Base-by-base conservation (phyloP, 2,329 filamentous ascomycete species). In the Aspergillus intermedius region DNA sequence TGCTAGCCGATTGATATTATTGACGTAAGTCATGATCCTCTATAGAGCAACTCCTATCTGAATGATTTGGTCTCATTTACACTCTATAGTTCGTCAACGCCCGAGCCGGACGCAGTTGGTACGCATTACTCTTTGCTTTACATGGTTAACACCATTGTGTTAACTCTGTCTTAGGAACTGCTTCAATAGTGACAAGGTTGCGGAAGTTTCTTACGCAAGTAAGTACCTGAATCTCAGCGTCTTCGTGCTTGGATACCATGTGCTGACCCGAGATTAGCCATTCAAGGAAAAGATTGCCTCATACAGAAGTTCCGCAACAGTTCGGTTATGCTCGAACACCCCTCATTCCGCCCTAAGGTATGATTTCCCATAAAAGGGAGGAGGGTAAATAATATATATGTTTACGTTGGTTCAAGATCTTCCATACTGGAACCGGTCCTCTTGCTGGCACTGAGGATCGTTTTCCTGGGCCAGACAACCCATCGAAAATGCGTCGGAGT, bases 301-400 rank as follows among this genome's bases (percentile, higher is more conserved):
- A 82, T 96, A 5, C 87, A 94, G 66, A 96, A 97, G 65, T 98
- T 98, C 63, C 84, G 93, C 32, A 98, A 98, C 73, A 95, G 89
- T 35, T 91, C 89, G 0, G 90, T 98, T 25, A 96, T 97, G 89
- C 76, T 91, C 1, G 91, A 97, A 69, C 80, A 83, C 9, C 76
- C 82, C 0, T 83, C 86, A 46, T 95, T 89, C 60, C 84, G 89
- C 1, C 93, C 93, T 0, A 94, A 94, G 77, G 86, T 90, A 67
- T 57, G 64, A 51, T 6, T 5, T 3, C n/a, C 12, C 34, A 15
- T 21, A 7, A 19, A 19, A 19, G 9, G 10, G 5, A 22, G 17
- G 37, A 21, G 19, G 15, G 37, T 9, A 40, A 21, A 35, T 35
- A n/a, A 10, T 30, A 30, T 30, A 40, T 40, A 21, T 21, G 9